Evolutionary conservation across 2,329 filamentous ascomycete genomes (phyloP), one percentile per base, ranked within the genome.

Genomic region (Fusarium chaquense): DNA sequence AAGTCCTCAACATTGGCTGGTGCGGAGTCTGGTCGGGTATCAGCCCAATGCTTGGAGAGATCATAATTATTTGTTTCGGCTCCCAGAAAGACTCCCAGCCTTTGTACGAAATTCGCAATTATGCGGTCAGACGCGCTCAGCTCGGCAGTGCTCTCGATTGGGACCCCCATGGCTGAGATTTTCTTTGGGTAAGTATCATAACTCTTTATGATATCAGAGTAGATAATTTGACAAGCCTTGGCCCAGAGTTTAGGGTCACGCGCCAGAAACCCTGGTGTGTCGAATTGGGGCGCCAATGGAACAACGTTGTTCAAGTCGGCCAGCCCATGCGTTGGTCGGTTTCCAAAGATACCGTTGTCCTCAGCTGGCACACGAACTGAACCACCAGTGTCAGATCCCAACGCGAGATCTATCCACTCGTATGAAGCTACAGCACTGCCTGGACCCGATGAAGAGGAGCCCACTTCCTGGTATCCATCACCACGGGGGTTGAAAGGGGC

Each of bases 351-450:
- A 15, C 38, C 38, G 5, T 41, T 41, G 20, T 41, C 12, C 20
- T 41, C 38, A 16, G 38, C 38, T 11, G 38, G 38, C 13, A 41
- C 38, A 41, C 38, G 38, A 41, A 41, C 13, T 8, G 38, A 41
- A 41, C 38, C 38, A 9, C 38, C 53, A 12, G 43, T 57, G 15
- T 57, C 54, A 1, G 54, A 38, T 15, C 54, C 54, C 15, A 57
- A 5, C 9, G 54, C 35, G 2, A 52, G 26, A 8, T 57, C 54
- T 3, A 57, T 2, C 54, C 54, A 57, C 26, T 57, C 26, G 7
- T 57, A 57, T 22, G 54, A 51, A 5, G 45, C 54, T 1, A 52
- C 11, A 4, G 45, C 54, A 6, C 32, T 46, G 9, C 45, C 45
- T 10, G 45, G 13, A 13, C 54, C 54, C 1, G 45, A 51, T 0